These are phyloP conservation scores for Passalora sequoiae DNA, from an alignment of 2,329 filamentous ascomycete genomes.

Conservation along the genomic window DNA sequence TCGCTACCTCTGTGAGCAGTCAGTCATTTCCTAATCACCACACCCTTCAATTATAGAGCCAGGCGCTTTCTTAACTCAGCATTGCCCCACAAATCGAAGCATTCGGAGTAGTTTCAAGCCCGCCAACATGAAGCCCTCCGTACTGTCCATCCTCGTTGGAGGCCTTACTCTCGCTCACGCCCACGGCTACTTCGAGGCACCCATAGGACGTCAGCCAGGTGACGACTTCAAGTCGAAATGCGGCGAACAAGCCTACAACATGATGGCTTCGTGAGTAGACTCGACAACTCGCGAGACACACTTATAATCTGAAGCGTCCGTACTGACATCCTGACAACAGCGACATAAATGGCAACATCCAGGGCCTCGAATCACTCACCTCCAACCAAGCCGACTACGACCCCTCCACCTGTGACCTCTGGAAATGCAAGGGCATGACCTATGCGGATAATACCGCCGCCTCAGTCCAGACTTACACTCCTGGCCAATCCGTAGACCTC, in stretches of 20 bases:
- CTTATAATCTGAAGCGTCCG: not conserved
- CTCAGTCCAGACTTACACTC: conserved; percentile 49
- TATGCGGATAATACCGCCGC: conserved; percentile 51
- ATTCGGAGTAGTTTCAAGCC: no score
- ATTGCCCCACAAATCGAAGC: no score
- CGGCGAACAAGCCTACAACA: conserved; percentile 51
- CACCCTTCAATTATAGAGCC: no score
- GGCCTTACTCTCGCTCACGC: conserved; percentile 46
- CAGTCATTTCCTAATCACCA: conserved; percentile 12
- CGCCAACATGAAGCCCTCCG: conserved; percentile 28
- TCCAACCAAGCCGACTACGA: conserved; percentile 25
- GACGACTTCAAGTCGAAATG: conserved; percentile 49
- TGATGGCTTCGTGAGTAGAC: no score
- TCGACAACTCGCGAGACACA: no score
- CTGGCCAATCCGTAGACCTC: conserved; percentile 46
- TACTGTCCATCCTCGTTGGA: conserved; percentile 39
- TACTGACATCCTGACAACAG: conserved; percentile 44
- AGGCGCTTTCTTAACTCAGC: no score
- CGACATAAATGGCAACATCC: conserved; percentile 55
- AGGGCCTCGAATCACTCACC: conserved; percentile 50
- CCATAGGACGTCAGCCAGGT: conserved; percentile 48
- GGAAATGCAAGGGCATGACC: conserved; percentile 49
- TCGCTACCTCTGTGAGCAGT: conserved; percentile 17
- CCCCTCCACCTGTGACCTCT: conserved; percentile 22
- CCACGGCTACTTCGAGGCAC: conserved; percentile 51